Base-by-base conservation (phyloP, 2,329 filamentous ascomycete species). In the Fusarium multiceps region DNA sequence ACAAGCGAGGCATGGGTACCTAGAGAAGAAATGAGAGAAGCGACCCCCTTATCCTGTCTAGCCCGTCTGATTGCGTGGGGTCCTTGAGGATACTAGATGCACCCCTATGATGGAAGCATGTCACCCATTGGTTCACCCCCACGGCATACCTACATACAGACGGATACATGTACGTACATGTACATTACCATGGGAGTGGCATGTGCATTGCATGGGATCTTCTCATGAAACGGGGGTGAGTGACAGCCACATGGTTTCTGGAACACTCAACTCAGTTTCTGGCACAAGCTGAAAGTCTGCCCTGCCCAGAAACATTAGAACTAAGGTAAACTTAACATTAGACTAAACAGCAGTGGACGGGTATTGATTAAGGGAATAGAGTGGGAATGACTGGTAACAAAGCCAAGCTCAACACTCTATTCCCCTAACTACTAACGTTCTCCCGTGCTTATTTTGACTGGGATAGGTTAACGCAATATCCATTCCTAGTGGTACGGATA, bases 161-260 rank as follows among this genome's bases (percentile, higher is more conserved):
- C 47, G 30, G 47, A 50, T 25, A 49, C 43, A 60, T 45, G 10
- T 37, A 37, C 34, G 18, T 37, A 37, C 34, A 37, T 37, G 34
- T n/a, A 37, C 34, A 37, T 50, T 50, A 50, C 47, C 47, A 50
- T 20, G 48, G 32, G 23, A 51, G 40, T 51, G 48, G 41, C 47
- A 65, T 49, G 60, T 59, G 53, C 45, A 59, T 59, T 59, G 62
- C 60, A 65, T 63, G 54, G 50, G 58, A 56, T 48, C 60, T 46
- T 42, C 21, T 45, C 46, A 43, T 67, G 63, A 68, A 67, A 66
- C 49, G 61, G 47, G 25, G 45, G 21, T 51, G 23, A 51, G 23
- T 25, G 49, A n/a, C 55, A 48, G 54, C 61, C 62, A 50, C 62
- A 66, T 66, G 63, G 60, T 62, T 66, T 66, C 55, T 66, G 55